These are phyloP conservation scores for Lactarius sp. DNA, from an alignment of 768 basidiomycete genomes.

Conservation along the genomic window DNA sequence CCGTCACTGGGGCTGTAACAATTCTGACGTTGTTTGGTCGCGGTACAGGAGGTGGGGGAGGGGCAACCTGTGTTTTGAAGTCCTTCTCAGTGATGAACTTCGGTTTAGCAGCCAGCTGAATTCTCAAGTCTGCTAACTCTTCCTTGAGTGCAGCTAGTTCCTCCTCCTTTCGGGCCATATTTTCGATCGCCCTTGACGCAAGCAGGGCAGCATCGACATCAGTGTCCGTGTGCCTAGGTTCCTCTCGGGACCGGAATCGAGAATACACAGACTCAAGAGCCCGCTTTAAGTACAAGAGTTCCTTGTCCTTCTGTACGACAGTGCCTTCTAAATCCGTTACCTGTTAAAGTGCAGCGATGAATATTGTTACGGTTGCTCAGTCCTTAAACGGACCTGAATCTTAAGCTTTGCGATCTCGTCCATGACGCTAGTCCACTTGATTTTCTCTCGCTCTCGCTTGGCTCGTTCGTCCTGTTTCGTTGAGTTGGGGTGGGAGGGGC, in stretches of 20 bases:
- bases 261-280: slow-evolving; percentile 87
- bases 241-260: slow-evolving; percentile 59
- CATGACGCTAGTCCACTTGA: slow-evolving; percentile 64
- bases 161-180: slow-evolving; percentile 61
- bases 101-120: slow-evolving; percentile 47
- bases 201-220: slow-evolving; percentile 65
- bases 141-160: slow-evolving; percentile 50
- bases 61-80: slow-evolving; percentile 62
- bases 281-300: slow-evolving; percentile 70
- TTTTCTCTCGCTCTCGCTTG: slow-evolving; percentile 69
- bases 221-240: slow-evolving; percentile 43
- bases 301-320: slow-evolving; percentile 58
- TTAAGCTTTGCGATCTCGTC: slow-evolving; percentile 73
- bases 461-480: slow-evolving; percentile 60
- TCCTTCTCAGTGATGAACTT: slow-evolving; percentile 56
- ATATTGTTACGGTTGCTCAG: not conserved
- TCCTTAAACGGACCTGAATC: slow-evolving; percentile 47
- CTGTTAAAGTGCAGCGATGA: slow-evolving; percentile 35
- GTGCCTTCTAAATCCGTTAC: slow-evolving; percentile 47
- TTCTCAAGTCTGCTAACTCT: slow-evolving; percentile 48
- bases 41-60: slow-evolving; percentile 56
- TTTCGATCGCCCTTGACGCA: slow-evolving; percentile 66
- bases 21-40: slow-evolving; percentile 28
- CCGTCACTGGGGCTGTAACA: not conserved
- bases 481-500: not conserved